These are phyloP conservation scores for Debaryomyces coudertii DNA, from an alignment of 1,139 yeast genomes.

Conservation along the genomic window DNA sequence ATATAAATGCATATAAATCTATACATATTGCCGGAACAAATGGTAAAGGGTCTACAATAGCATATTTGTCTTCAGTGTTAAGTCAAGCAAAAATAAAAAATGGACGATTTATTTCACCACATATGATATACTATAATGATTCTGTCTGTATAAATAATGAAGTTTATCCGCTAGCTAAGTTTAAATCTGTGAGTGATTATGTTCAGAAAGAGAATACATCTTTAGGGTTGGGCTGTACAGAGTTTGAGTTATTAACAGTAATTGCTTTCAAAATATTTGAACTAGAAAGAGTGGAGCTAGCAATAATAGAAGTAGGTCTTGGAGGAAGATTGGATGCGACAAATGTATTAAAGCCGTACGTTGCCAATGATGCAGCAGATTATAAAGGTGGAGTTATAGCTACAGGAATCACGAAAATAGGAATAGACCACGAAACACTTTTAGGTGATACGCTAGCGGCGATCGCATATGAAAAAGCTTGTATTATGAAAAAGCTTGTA, in stretches of 20 bases:
- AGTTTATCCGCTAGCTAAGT: slow-evolving; percentile 53
- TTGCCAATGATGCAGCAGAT: slow-evolving; percentile 11
- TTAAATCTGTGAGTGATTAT: slow-evolving; percentile 43
- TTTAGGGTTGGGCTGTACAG: slow-evolving; percentile 67
- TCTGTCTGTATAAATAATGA: slow-evolving; percentile 67
- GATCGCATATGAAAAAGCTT: slow-evolving; percentile 82
- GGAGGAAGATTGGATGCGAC: slow-evolving; percentile 93
- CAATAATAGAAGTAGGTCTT: slow-evolving; percentile 85
- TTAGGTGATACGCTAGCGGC: slow-evolving; percentile 64
- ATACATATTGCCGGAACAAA: slow-evolving; percentile 93
- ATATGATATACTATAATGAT: slow-evolving; percentile 71
- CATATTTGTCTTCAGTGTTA: slow-evolving; percentile 70
- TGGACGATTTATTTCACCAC: slow-evolving; percentile 91
- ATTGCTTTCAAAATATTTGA: slow-evolving; percentile 79
- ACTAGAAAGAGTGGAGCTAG: slow-evolving; percentile 61
- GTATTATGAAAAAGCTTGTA: slow-evolving; percentile 65
- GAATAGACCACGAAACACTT: slow-evolving; percentile 78
- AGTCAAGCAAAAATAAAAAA: slow-evolving; percentile 50
- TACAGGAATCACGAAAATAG: slow-evolving; percentile 81
- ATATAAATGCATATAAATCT: slow-evolving; percentile 53
- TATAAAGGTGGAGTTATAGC: slow-evolving; percentile 50
- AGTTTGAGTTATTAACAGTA: slow-evolving; percentile 83
- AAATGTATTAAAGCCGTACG: slow-evolving; percentile 53
- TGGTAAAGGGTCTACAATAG: slow-evolving; percentile 90
- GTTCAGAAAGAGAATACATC: slow-evolving; percentile 40